These are phyloP conservation scores for Lanmaoa rubissima DNA, from an alignment of 768 basidiomycete genomes.

Conservation along the genomic window DNA sequence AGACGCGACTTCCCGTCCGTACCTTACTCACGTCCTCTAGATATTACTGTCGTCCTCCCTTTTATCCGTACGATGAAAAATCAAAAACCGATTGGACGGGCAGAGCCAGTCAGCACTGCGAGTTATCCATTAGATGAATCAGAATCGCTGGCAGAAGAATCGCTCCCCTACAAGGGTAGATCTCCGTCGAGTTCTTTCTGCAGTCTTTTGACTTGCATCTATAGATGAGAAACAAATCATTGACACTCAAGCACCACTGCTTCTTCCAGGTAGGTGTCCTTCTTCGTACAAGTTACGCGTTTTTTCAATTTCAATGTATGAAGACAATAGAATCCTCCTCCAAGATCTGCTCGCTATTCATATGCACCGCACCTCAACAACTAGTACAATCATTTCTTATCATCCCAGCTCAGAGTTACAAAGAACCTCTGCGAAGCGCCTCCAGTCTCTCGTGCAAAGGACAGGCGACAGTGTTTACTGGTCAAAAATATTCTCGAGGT, in stretches of 20 bases:
- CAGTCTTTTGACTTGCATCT: background rate
- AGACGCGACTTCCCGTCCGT: conserved; percentile 25
- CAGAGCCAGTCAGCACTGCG: conserved; percentile 14
- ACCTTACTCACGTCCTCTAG: conserved; percentile 30
- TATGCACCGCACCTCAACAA: conserved; percentile 39
- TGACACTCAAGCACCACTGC: conserved; percentile 52
- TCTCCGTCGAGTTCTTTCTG: background rate
- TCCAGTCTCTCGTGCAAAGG: conserved; percentile 29
- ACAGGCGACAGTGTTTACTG: conserved; percentile 36
- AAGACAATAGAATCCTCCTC: conserved; percentile 23
- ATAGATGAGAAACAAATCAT: conserved; percentile 35
- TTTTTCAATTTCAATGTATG: background rate
- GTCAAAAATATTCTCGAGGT: conserved; percentile 27
- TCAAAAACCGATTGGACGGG: conserved; percentile 20
- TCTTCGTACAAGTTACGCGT: background rate
- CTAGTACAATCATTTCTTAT: conserved; percentile 29
- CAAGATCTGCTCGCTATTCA: conserved; percentile 55
- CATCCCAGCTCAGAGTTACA: conserved; percentile 27
- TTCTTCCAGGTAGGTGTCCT: conserved; percentile 32
- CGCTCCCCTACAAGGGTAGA: conserved; percentile 19
- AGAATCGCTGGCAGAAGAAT: background rate
- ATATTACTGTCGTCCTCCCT: conserved; percentile 55
- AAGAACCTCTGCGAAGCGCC: conserved; percentile 29
- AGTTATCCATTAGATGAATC: background rate
- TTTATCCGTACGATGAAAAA: conserved; percentile 46